Percentiles rank a stretch among this genome's conserved stretches.
Evolutionary conservation across 768 basidiomycete genomes (phyloP).

Genomic region (Leccinum aurantiacum): DNA sequence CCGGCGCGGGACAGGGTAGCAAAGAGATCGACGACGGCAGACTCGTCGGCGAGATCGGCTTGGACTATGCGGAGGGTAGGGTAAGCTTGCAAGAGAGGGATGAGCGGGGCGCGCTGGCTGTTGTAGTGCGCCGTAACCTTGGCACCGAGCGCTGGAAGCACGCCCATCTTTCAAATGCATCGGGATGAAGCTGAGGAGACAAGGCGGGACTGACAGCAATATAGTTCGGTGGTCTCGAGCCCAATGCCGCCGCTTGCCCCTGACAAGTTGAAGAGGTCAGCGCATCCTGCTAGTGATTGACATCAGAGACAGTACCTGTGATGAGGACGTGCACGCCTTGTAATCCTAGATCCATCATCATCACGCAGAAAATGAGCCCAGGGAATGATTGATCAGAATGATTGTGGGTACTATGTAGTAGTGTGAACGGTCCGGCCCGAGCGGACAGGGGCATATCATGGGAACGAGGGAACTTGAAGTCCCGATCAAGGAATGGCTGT

Average conservation of each 20-base stretch:
- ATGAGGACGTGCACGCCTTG: conserved; percentile 62
- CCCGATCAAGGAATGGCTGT: neutral
- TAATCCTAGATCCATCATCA: conserved; percentile 57
- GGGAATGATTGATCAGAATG: neutral
- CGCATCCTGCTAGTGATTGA: neutral
- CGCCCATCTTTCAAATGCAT: neutral
- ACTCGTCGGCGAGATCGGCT: conserved; percentile 57
- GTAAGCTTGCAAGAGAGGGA: conserved; percentile 40
- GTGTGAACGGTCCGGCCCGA: neutral
- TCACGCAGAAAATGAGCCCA: neutral
- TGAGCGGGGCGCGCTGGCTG: conserved; percentile 43
- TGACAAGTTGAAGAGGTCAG: conserved; percentile 17
- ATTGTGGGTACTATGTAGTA: neutral
- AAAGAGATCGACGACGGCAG: conserved; percentile 51
- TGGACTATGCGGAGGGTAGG: conserved; percentile 37
- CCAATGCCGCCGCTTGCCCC: conserved; percentile 78
- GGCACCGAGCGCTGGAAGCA: conserved; percentile 54
- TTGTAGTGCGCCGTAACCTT: conserved; percentile 71
- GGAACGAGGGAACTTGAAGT: neutral
- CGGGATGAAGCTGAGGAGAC: neutral
- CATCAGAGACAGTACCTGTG: conserved; percentile 43
- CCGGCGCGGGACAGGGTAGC: conserved; percentile 28
- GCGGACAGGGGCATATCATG: neutral
- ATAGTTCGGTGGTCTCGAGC: conserved; percentile 52
- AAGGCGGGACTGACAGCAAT: conserved; percentile 43